Evolutionary conservation across 768 basidiomycete species (phyloP), one percentile per base, ranked within the genome.

Genomic region (Ramaria sp.): DNA sequence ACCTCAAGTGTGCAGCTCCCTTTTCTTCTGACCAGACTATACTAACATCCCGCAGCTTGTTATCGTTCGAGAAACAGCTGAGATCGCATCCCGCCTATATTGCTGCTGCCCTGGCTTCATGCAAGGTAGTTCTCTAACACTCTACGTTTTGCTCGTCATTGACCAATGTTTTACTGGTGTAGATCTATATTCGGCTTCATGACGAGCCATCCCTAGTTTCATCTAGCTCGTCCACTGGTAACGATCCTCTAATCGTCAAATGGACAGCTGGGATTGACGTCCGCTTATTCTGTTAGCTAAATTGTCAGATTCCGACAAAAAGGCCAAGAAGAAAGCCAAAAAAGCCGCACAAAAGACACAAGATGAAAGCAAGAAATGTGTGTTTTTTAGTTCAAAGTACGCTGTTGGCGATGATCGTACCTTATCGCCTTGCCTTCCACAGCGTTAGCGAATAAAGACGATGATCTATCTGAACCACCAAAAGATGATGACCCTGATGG

Each of bases 401-500:
- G 20, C 19, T 61, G 13, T 19, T 30, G 27, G 27, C 27, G 27
- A 27, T 50, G 60, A 60, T 53, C 42, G n/a, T 17, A 70, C 70
- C 72, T 27, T 37, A 13, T 37, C 13, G 34, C 34, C 13, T 37
- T 37, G 9, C 67, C 74, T 20, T 63, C 71, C 46, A 67, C 69
- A 22, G 65, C 72, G 9, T 70, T 67, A 5, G 59, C 70, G 22
- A 71, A 78, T 58, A 83, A 84, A 60, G 88, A 91, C 71, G 85
- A 83, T 65, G 87, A 88, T 27, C 76, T 87, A 43, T 67, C 72
- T 1, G 66, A 67, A 4, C 65, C 74, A 3, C 55, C 71, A 11
- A 87, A 82, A 66, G 91, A 94, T 63, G 88, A 91, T 3, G 93
- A 95, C 65, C 88, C 89, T 0, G 82, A 87, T 19, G 95, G 94